Conservation (phyloP, 176 grass and related monocot genomes). For the Raddia distichophylla region DNA sequence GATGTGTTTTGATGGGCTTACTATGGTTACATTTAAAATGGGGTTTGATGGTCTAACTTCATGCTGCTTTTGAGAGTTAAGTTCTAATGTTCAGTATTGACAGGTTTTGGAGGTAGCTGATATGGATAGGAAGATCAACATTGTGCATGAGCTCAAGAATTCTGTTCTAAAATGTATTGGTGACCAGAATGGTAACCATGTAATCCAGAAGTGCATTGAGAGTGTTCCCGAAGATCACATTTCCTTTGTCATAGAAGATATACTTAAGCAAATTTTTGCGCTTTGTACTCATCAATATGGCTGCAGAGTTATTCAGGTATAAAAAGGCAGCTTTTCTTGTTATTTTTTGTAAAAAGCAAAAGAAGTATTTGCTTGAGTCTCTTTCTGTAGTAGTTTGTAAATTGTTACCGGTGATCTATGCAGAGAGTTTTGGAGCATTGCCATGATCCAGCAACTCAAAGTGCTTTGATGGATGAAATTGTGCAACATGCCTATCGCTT, state of each 20-base stretch:
- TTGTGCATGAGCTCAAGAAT: slow-evolving; percentile 81
- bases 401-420: slow-evolving; percentile 1
- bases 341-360: not conserved
- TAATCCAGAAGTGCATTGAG: slow-evolving; percentile 98
- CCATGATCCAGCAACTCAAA: slow-evolving; percentile 62
- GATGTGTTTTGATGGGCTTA: not conserved
- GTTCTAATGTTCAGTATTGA: slow-evolving; percentile 22
- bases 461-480: slow-evolving; percentile 73
- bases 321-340: not conserved
- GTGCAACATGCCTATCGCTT: slow-evolving; percentile 56
- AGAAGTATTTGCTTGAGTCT: not conserved
- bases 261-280: slow-evolving; percentile 63
- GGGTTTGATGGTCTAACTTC: not conserved
- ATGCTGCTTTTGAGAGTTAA: slow-evolving; percentile 13
- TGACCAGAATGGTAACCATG: slow-evolving; percentile 98
- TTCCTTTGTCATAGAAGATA: slow-evolving; percentile 70
- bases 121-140: slow-evolving; percentile 74
- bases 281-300: slow-evolving; percentile 95
- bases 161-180: slow-evolving; percentile 76
- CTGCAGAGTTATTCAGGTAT: slow-evolving; percentile 98
- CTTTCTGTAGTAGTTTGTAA: not conserved
- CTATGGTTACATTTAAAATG: not conserved
- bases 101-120: slow-evolving; percentile 95
- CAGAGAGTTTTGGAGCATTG: slow-evolving; percentile 87
- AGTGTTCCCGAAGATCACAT: slow-evolving; percentile 90